A percentile compares a stretch with the other conserved stretches of the same genome.
Evolutionary conservation across 2,329 filamentous ascomycete species (phyloP).

Genomic region (Raffaelea ambrosiae): DNA sequence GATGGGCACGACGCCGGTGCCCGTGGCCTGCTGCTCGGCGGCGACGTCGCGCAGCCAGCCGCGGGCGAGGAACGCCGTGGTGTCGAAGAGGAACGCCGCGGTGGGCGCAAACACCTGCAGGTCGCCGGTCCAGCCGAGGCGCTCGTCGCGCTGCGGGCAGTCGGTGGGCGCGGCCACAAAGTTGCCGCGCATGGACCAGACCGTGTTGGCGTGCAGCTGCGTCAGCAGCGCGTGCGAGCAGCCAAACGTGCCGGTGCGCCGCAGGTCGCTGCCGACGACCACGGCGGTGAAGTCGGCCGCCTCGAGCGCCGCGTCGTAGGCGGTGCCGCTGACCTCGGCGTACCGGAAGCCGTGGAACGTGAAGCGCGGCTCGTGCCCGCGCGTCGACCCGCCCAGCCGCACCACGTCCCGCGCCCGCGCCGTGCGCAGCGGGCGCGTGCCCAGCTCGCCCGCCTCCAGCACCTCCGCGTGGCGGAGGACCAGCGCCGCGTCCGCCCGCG

Average conservation of each 20-base stretch:
- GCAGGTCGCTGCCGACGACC: constrained; percentile 43
- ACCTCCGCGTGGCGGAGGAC: constrained; percentile 45
- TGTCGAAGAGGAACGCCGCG: constrained; percentile 44
- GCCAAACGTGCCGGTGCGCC: constrained; percentile 37
- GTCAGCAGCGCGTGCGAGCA: constrained; percentile 45
- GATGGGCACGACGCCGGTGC: constrained; percentile 21
- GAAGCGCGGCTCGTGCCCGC: constrained; percentile 34
- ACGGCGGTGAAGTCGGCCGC: constrained; percentile 18
- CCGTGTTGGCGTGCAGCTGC: constrained; percentile 43
- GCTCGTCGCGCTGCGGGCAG: constrained; percentile 47
- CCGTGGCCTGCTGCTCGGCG: constrained; percentile 23
- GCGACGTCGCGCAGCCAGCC: constrained; percentile 41
- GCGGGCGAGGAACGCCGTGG: constrained; percentile 35
- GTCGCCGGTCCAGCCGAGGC: constrained; percentile 46
- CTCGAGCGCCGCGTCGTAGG: constrained; percentile 7
- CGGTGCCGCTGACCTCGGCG: constrained; percentile 21
- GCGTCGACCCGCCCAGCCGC: constrained; percentile 15
- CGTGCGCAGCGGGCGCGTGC: constrained; percentile 30
- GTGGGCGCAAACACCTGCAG: constrained; percentile 40
- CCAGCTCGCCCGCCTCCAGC: constrained; percentile 37
- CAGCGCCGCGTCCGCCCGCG: constrained; percentile 26
- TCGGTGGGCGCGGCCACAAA: constrained; percentile 51
- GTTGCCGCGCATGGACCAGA: constrained; percentile 51
- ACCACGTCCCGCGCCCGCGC: constrained; percentile 32
- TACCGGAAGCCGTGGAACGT: constrained; percentile 48